Conservation (phyloP, 2,329 filamentous ascomycete species). For the Mycosphaerella sp. region DNA sequence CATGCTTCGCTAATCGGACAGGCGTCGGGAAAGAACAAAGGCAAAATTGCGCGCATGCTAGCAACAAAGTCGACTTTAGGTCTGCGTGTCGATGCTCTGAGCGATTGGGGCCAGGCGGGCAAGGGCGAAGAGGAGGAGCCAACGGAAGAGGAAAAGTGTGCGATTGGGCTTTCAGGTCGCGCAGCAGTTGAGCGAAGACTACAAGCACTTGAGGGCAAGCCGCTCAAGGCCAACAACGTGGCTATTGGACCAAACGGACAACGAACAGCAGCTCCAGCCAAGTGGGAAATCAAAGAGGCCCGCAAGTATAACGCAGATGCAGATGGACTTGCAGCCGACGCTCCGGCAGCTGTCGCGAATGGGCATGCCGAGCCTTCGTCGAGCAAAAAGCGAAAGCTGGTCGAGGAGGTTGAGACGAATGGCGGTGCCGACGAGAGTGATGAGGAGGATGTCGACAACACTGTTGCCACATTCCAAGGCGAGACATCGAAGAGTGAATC, state of each 20-base stretch:
- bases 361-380: slow-evolving; percentile 43
- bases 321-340: slow-evolving; percentile 70
- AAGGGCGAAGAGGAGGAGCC: slow-evolving; percentile 54
- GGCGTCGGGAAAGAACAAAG: slow-evolving; percentile 97
- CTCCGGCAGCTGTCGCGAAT: slow-evolving; percentile 52
- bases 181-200: slow-evolving; percentile 70
- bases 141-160: slow-evolving; percentile 83
- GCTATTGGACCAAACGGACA: slow-evolving; percentile 69
- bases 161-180: slow-evolving; percentile 66
- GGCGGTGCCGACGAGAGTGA: slow-evolving; percentile 37
- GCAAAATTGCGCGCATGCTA: slow-evolving; percentile 96
- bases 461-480: slow-evolving; percentile 21
- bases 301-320: slow-evolving; percentile 93
- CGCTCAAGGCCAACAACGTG: slow-evolving; percentile 68
- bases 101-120: slow-evolving; percentile 65
- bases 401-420: slow-evolving; percentile 44
- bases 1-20: slow-evolving; percentile 91
- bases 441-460: slow-evolving; percentile 38
- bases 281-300: slow-evolving; percentile 88
- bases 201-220: slow-evolving; percentile 80
- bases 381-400: slow-evolving; percentile 39
- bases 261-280: slow-evolving; percentile 50
- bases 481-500: slow-evolving; percentile 49
- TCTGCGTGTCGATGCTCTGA: slow-evolving; percentile 84
- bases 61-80: slow-evolving; percentile 89